Conservation (phyloP, 2,329 filamentous ascomycete species). For the Fusarium sublunatum region DNA sequence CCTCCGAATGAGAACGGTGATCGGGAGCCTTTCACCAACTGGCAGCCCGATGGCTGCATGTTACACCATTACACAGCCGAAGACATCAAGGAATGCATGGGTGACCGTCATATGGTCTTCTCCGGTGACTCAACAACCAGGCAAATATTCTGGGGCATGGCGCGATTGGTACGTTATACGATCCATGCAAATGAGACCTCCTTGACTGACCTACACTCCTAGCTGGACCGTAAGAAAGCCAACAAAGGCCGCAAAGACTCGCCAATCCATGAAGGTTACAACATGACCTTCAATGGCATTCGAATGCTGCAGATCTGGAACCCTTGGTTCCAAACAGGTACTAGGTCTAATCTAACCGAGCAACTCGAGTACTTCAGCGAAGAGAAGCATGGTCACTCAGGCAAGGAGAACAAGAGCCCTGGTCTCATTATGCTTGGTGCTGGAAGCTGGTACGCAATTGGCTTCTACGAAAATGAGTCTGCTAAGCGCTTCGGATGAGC, state of each 20-base stretch:
- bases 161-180: slow-evolving; percentile 42
- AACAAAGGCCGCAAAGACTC: slow-evolving; percentile 11
- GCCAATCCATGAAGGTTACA: slow-evolving; percentile 37
- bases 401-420: slow-evolving; percentile 34
- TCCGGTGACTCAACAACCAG: slow-evolving; percentile 70
- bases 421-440: slow-evolving; percentile 44
- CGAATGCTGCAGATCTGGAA: slow-evolving; percentile 70
- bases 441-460: slow-evolving; percentile 43
- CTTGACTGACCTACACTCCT: background rate
- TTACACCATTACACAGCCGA: slow-evolving; percentile 64
- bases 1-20: slow-evolving; percentile 47
- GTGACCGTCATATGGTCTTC: slow-evolving; percentile 65
- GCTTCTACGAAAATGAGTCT: slow-evolving; percentile 20
- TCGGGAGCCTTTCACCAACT: slow-evolving; percentile 56
- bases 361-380: slow-evolving; percentile 40
- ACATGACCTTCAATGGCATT: slow-evolving; percentile 58
- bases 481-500: slow-evolving; percentile 29
- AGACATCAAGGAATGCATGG: slow-evolving; percentile 66
- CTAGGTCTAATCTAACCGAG: slow-evolving; percentile 37
- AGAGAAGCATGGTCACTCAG: slow-evolving; percentile 32
- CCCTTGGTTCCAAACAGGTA: slow-evolving; percentile 65
- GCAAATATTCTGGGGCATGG: slow-evolving; percentile 68
- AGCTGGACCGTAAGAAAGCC: slow-evolving; percentile 43
- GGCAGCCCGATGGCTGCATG: slow-evolving; percentile 71
- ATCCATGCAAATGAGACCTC: background rate